Base-by-base conservation (phyloP, 1,284 basidiomycete genomes). In the Marasmius tenuissimus region DNA sequence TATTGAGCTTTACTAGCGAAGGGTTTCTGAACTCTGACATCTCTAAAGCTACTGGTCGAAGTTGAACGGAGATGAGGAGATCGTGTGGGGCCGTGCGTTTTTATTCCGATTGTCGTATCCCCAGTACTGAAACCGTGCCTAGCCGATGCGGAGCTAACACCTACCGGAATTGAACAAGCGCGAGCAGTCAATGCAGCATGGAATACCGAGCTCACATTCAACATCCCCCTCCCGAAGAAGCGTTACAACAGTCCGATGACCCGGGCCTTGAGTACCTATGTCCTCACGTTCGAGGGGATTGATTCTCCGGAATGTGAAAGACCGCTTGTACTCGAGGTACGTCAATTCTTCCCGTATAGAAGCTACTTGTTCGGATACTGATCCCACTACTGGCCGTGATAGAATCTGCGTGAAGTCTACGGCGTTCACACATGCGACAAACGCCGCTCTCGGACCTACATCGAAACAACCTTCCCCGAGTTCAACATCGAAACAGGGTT, bases 91-190 rank as follows among this genome's bases (percentile, higher is more conserved):
- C 38, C 92, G 88, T 88, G 69, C 69, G 88, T 84, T n/a, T 47
- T 47, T n/a, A n/a, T 10, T 5, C 20, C 2, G n/a, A 16, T 14
- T 14, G 11, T 3, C 16, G 18, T 40, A 37, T 51, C 11, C 33
- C 57, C 59, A 16, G 45, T 12, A 8, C 42, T 49, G 34, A 58
- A 45, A 48, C 52, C 59, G 63, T 33, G 27, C 38, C 8, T 57
- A 85, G 90, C 94, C 14, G 94, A 96, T 71, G 85, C 93, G 0
- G 78, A 83, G 35, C 83, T 96, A 33, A 95, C 93, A 0, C 72
- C 78, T 0, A 70, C 87, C 3, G 93, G 93, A 0, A 76, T 84
- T 51, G 65, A 73, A 0, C 92, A 96, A 75, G 93, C 92, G 0
- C 65, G 70, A 20, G 77, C 66, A 27, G 85, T 87, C 0, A 79